Evolutionary conservation across 371 early-diverging fungal species (phyloP).

Genomic region (Rhizopus sp.): DNA sequence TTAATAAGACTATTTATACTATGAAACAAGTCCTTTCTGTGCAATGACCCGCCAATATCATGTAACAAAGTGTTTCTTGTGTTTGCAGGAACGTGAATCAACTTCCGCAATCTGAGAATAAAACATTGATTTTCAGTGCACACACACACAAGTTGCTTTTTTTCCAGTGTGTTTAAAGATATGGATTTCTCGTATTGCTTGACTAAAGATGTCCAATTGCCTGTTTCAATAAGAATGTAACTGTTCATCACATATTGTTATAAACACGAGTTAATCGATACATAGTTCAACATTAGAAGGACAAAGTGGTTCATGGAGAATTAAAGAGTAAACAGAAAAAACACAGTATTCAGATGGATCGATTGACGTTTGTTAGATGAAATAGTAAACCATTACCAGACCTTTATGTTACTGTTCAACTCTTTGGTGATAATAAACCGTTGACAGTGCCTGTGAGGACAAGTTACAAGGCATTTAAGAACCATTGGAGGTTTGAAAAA

Average conservation of each 20-base stretch:
- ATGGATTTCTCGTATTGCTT: slow-evolving; percentile 75
- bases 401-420: slow-evolving; percentile 72
- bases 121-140: too few species aligned
- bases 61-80: too few species aligned
- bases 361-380: not conserved
- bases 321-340: slow-evolving; percentile 4
- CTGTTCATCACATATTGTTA: slow-evolving; percentile 4
- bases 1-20: too few species aligned
- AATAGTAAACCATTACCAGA: slow-evolving; percentile 45
- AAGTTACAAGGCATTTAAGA: slow-evolving; percentile 61
- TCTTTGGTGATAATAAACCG: slow-evolving; percentile 79
- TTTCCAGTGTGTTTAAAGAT: not conserved
- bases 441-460: slow-evolving; percentile 74
- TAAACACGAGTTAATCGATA: not conserved
- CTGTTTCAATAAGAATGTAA: slow-evolving; percentile 71
- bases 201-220: slow-evolving; percentile 66
- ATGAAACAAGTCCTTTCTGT: too few species aligned
- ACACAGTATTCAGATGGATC: not conserved
- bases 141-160: not conserved
- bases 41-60: too few species aligned
- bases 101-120: too few species aligned
- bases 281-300: slow-evolving; percentile 50
- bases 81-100: too few species aligned
- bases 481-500: slow-evolving; percentile 49
- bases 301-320: slow-evolving; percentile 16